A percentile compares a stretch with the other conserved stretches of the same genome.
Evolutionary conservation across 352 stramenopile genomes (phyloP).

Genomic region (Globisporangium carolinianum): DNA sequence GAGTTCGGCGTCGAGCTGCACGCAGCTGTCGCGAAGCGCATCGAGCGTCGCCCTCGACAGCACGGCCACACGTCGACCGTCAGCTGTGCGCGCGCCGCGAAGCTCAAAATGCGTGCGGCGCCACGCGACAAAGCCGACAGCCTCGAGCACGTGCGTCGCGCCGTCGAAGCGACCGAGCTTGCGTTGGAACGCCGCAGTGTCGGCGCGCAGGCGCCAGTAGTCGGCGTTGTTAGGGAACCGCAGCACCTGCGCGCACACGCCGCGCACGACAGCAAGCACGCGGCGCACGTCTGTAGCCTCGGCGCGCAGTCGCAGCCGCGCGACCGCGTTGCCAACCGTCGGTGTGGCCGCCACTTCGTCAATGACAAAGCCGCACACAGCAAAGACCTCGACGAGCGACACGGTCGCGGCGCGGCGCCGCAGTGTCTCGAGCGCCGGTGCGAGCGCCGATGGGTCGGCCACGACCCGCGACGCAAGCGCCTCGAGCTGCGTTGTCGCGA

Average conservation of each 20-base stretch:
- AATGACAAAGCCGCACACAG: conserved; percentile 55
- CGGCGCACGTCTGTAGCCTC: conserved; percentile 45
- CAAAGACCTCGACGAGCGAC: conserved; percentile 54
- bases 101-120: conserved; percentile 53
- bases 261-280: conserved; percentile 41
- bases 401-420: conserved; percentile 39
- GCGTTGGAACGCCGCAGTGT: conserved; percentile 46
- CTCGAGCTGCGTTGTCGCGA: conserved; percentile 38
- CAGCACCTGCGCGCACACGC: conserved; percentile 59
- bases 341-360: conserved; percentile 52
- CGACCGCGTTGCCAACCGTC: conserved; percentile 46
- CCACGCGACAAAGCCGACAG: conserved; percentile 50
- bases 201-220: conserved; percentile 58
- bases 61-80: conserved; percentile 38
- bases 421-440: conserved; percentile 29
- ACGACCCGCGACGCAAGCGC: conserved; percentile 38
- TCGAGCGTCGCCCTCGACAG: conserved; percentile 37
- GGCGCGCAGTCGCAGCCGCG: conserved; percentile 42
- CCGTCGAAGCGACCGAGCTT: conserved; percentile 63
- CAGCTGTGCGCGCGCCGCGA: conserved; percentile 22
- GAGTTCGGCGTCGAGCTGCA: conserved; percentile 48
- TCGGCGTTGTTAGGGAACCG: conserved; percentile 65
- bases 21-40: conserved; percentile 34
- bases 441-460: conserved; percentile 28
- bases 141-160: conserved; percentile 43